These are phyloP conservation scores for Talaromyces sp. DNA, from an alignment of 2,329 filamentous ascomycete genomes.

Conservation along the genomic window DNA sequence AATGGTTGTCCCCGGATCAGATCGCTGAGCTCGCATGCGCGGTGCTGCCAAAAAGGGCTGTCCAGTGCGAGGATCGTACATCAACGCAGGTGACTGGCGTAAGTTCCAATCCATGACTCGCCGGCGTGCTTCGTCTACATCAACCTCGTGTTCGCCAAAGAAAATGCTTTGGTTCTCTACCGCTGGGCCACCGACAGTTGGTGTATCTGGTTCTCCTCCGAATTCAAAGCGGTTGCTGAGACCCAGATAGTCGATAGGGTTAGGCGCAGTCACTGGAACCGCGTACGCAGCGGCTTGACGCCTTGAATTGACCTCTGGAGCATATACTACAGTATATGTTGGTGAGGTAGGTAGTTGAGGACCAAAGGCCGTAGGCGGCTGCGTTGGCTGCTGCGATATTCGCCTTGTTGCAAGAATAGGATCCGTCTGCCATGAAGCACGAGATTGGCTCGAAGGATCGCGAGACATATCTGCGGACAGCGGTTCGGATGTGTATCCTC, in stretches of 20 bases:
- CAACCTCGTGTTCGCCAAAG: constrained; percentile 30
- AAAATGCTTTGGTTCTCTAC: constrained; percentile 19
- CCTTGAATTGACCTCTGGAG: background rate
- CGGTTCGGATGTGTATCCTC: constrained; percentile 31
- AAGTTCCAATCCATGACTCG: constrained; percentile 25
- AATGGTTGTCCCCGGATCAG: background rate
- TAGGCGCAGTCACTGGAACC: background rate
- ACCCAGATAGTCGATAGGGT: background rate
- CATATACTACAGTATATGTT: constrained; percentile 4
- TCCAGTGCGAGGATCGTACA: constrained; percentile 3
- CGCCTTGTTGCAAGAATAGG: constrained; percentile 29
- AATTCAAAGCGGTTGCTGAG: constrained; percentile 20
- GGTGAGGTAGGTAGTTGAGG: background rate
- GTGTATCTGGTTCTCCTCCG: constrained; percentile 18
- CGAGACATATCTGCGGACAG: constrained; percentile 34
- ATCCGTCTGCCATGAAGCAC: constrained; percentile 38
- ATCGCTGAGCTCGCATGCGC: constrained; percentile 16
- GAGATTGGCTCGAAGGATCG: constrained; percentile 32
- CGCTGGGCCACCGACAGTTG: background rate
- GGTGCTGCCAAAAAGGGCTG: constrained; percentile 9
- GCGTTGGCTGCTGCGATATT: constrained; percentile 21
- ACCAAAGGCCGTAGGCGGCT: constrained; percentile 12
- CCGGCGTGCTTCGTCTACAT: constrained; percentile 30
- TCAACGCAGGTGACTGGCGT: constrained; percentile 11
- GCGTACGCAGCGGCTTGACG: background rate